phyloP scores from a whole-genome alignment of 2,329 filamentous ascomycete species.

The Achaetomium macrosporum region DNA sequence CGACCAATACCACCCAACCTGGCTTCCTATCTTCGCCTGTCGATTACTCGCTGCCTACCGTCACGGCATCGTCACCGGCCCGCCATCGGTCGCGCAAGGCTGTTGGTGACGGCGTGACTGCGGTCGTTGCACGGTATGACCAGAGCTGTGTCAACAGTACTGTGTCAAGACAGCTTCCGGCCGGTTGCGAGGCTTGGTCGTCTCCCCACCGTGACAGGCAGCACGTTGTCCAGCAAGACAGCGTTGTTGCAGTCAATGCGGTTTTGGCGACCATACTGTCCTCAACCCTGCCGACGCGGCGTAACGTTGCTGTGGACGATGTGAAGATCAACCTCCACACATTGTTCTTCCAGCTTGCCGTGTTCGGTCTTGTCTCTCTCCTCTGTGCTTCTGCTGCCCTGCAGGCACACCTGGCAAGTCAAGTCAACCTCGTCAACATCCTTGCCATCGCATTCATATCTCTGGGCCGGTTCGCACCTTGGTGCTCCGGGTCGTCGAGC shows the following conservation, averaged over 20 bases:
- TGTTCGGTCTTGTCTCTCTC: constrained; percentile 26
- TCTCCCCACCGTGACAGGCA: not conserved
- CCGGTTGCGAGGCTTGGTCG: not conserved
- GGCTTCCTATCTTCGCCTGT: not conserved
- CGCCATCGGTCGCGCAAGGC: not conserved
- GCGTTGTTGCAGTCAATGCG: constrained; percentile 6
- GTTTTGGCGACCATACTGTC: constrained; percentile 10
- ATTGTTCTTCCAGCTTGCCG: constrained; percentile 21
- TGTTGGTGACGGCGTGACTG: not conserved
- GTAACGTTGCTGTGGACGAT: constrained; percentile 12
- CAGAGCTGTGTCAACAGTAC: not conserved
- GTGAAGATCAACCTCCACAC: not conserved
- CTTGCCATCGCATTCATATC: constrained; percentile 19
- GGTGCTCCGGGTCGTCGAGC: constrained; percentile 8
- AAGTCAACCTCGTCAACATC: constrained; percentile 16
- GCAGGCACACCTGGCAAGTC: constrained; percentile 13
- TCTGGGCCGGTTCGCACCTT: constrained; percentile 14
- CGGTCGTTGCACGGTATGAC: not conserved
- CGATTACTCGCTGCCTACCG: not conserved
- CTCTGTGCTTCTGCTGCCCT: constrained; percentile 16
- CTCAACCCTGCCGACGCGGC: constrained; percentile 23
- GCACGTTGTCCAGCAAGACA: constrained; percentile 3
- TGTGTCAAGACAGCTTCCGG: not conserved
- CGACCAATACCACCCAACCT: not conserved
- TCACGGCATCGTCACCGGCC: not conserved